These are phyloP conservation scores for Deinandra increscens DNA, from an alignment of 129 eudicot genomes.

Conservation along the genomic window DNA sequence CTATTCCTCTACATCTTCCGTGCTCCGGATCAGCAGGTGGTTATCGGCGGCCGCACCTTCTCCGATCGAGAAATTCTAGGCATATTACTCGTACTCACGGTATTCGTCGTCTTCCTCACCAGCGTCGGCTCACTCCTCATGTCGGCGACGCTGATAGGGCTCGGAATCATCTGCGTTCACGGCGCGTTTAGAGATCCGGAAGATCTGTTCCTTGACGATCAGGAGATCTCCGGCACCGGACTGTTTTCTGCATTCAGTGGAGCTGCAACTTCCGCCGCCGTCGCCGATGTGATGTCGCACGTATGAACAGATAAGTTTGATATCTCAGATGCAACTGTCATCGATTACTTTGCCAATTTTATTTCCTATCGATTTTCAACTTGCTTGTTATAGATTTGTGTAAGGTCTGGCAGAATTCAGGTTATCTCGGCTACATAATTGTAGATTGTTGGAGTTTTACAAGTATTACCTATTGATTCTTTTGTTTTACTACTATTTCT, in stretches of 20 bases:
- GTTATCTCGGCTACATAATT: slow-evolving; percentile 26
- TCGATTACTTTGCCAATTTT: slow-evolving; percentile 18
- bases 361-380: slow-evolving; percentile 18
- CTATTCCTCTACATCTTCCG: slow-evolving; percentile 74
- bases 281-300: slow-evolving; percentile 41
- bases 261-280: slow-evolving; percentile 50
- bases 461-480: no score
- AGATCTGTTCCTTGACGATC: slow-evolving; percentile 79
- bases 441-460: no score
- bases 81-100: slow-evolving; percentile 37
- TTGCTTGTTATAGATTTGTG: slow-evolving; percentile 12
- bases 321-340: slow-evolving; percentile 19
- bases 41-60: slow-evolving; percentile 51
- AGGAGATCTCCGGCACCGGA: slow-evolving; percentile 51
- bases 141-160: slow-evolving; percentile 59
- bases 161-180: slow-evolving; percentile 58
- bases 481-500: no score
- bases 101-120: slow-evolving; percentile 57
- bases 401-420: slow-evolving; percentile 19
- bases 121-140: slow-evolving; percentile 69
- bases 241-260: slow-evolving; percentile 51
- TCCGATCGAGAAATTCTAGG: slow-evolving; percentile 64
- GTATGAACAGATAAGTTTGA: slow-evolving; percentile 41
- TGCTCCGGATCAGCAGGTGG: slow-evolving; percentile 67
- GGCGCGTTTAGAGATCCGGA: slow-evolving; percentile 88